Base-by-base conservation (phyloP, 2,329 filamentous ascomycete species). In the Paraphoma sp. region DNA sequence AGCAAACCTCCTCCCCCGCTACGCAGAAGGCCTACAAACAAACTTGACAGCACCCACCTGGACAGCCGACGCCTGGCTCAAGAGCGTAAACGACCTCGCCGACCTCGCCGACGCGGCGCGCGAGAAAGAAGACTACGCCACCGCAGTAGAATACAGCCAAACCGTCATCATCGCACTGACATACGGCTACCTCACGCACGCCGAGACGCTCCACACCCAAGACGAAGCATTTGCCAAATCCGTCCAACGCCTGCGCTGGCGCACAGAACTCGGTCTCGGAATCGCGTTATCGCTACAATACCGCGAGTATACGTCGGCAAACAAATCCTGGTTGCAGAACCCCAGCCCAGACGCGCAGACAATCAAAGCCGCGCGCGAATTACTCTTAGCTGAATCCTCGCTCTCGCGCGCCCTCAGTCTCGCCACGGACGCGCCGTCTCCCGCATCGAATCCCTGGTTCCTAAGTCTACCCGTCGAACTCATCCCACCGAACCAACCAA, bases 171-270 rank as follows among this genome's bases (percentile, higher is more conserved):
- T 76, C 14, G 64, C 68, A 0, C 53, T 74, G 14, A 73, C 72
- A 7, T 73, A 73, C 45, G 72, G 61, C 1, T 76, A 71, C 53
- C 64, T 73, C 23, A 74, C 70, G 5, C 68, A 65, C 9, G 60
- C 68, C 8, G 70, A 74, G 33, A 45, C 49, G 1, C 61, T 74
- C 16, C 70, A 72, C 45, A 64, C 61, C 5, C 65, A 69, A 36
- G 44, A 56, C 0, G 67, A 68, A 8, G 42, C 17, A 1, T 72
- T 73, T 45, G 17, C 50, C 10, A 67, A 64, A 28, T 6, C 43
- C 6, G 47, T 75, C 14, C 71, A 75, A 48, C 57, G 69, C 0
- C 57, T 74, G 4, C 63, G 72, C n/a, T 74, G 71, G 70, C 60
- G 64, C 29, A 68, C 61, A 4, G 73, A 76, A 30, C 48, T 71